These are phyloP conservation scores for Kingdonia uniflora DNA, from an alignment of 164 flowering plant species.

Conservation along the genomic window DNA sequence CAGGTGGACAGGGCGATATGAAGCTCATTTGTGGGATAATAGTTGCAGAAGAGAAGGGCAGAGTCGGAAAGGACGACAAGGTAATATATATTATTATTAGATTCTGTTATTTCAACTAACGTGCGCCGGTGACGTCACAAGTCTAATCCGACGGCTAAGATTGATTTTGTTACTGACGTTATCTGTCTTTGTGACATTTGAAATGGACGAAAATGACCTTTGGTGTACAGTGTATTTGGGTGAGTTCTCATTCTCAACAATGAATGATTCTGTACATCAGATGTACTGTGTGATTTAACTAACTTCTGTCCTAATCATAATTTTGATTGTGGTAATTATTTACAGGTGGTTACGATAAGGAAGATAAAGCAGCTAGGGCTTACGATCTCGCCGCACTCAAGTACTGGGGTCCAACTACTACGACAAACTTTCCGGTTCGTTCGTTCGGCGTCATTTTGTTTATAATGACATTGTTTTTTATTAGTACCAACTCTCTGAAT, in stretches of 20 bases:
- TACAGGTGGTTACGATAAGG: conserved; percentile 85
- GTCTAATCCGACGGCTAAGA: background rate
- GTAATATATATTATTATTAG: conserved; percentile 15
- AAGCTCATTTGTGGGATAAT: conserved; percentile 90
- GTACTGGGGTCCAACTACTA: conserved; percentile 84
- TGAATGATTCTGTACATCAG: no score
- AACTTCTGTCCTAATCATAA: no score
- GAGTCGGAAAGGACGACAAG: conserved; percentile 81
- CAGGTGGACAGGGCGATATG: conserved; percentile 87
- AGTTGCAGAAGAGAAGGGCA: conserved; percentile 90
- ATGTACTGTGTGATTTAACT: no score
- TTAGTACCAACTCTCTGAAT: no score
- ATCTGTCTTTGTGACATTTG: conserved; percentile 12
- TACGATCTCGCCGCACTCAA: conserved; percentile 89
- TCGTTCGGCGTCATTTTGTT: background rate
- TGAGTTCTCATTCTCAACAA: conserved; percentile 27
- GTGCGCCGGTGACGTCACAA: conserved; percentile 4
- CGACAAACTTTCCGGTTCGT: conserved; percentile 66
- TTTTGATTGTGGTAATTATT: no score
- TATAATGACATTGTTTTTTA: no score
- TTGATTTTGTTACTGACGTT: conserved; percentile 10
- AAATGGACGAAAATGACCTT: conserved; percentile 19
- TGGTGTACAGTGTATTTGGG: conserved; percentile 69
- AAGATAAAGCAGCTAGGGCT: conserved; percentile 87
- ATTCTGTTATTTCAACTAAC: background rate